Percentiles rank a stretch among this genome's conserved stretches.
These are phyloP conservation scores for Gnetum montanum DNA, from an alignment of 75 land plant species.

Conservation along the genomic window DNA sequence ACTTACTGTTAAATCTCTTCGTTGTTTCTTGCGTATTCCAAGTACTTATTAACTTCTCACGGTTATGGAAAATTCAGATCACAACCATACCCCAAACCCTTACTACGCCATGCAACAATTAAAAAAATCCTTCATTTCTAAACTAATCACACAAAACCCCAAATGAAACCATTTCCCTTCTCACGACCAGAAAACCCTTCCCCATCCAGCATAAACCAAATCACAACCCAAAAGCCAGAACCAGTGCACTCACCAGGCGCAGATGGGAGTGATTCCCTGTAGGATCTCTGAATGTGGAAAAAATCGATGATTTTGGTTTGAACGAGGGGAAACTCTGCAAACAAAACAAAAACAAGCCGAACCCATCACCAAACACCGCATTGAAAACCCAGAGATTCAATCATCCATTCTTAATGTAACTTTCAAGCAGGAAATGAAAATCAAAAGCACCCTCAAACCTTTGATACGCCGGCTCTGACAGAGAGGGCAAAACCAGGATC, in stretches of 20 bases:
- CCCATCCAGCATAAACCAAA: background rate
- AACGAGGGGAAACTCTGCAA: slow-evolving; percentile 24
- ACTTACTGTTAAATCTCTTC: too few relatives aligned
- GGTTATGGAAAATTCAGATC: background rate
- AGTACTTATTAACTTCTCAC: too few relatives aligned
- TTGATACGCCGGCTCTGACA: slow-evolving; percentile 17
- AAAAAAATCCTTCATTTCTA: background rate
- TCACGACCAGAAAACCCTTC: background rate
- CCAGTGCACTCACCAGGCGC: background rate
- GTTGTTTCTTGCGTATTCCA: too few relatives aligned
- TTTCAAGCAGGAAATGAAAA: background rate
- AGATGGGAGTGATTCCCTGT: background rate
- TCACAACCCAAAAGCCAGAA: background rate
- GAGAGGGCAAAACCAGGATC: slow-evolving; percentile 51
- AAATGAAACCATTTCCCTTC: background rate
- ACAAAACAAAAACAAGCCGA: background rate
- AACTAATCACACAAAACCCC: background rate
- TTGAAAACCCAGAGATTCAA: background rate
- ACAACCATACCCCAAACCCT: too few relatives aligned
- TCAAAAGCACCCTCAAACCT: slow-evolving; percentile 11
- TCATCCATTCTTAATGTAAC: background rate
- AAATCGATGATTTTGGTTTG: slow-evolving; percentile 24
- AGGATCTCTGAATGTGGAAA: slow-evolving; percentile 15
- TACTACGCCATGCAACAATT: background rate
- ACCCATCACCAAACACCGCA: background rate